phyloP scores from a whole-genome alignment of 1,284 basidiomycete genomes.

The Trametes sp. region DNA sequence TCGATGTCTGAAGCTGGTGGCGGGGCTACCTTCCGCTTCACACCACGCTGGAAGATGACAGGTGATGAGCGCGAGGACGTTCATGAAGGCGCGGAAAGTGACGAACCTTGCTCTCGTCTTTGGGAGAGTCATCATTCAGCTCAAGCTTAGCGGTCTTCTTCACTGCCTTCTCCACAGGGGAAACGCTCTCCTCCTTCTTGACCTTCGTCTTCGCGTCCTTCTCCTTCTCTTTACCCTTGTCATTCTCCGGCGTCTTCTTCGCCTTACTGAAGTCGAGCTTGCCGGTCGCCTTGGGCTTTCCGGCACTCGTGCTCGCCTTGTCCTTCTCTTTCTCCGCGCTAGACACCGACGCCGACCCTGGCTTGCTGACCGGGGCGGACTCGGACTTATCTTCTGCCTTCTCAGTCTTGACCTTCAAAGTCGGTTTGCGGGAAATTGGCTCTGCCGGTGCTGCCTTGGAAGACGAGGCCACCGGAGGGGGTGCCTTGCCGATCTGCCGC shows the following conservation, averaged over 20 bases:
- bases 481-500: slow-evolving; percentile 31
- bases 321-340: slow-evolving; percentile 36
- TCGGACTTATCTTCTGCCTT: slow-evolving; percentile 15
- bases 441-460: slow-evolving; percentile 36
- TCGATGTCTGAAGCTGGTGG: slow-evolving; percentile 31
- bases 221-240: slow-evolving; percentile 30
- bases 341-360: slow-evolving; percentile 5
- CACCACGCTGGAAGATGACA: slow-evolving; percentile 52
- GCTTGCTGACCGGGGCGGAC: slow-evolving; percentile 3
- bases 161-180: slow-evolving; percentile 27
- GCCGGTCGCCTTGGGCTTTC: slow-evolving; percentile 56
- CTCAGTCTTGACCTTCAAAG: slow-evolving; percentile 35
- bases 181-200: slow-evolving; percentile 30
- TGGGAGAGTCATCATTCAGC: slow-evolving; percentile 29
- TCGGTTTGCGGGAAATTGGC: slow-evolving; percentile 26
- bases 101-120: slow-evolving; percentile 31
- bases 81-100: not conserved
- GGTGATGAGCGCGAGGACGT: not conserved
- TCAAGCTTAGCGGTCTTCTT: slow-evolving; percentile 36
- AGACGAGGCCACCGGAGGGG: slow-evolving; percentile 30
- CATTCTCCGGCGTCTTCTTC: slow-evolving; percentile 50
- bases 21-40: slow-evolving; percentile 60
- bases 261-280: slow-evolving; percentile 72
- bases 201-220: slow-evolving; percentile 22
- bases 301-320: slow-evolving; percentile 32